Percentiles rank a stretch among this genome's conserved stretches.
phyloP scores from a whole-genome alignment of 192 early-diverging fungal genomes.

The Gigaspora rosea region DNA sequence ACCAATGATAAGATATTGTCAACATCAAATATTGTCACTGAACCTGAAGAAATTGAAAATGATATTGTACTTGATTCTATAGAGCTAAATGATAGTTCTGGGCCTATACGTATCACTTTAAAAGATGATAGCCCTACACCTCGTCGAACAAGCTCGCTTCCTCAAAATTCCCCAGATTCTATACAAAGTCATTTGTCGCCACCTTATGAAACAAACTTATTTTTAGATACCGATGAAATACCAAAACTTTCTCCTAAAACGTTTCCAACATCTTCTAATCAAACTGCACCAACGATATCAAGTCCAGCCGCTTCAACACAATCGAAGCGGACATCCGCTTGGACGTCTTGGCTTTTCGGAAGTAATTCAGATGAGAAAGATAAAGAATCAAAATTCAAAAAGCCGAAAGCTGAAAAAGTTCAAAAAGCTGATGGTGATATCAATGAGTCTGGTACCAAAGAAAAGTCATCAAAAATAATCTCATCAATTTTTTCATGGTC shows the following conservation, averaged over 20 bases:
- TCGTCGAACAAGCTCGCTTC: neutral
- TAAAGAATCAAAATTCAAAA: conserved; percentile 7
- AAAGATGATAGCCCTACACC: conserved; percentile 10
- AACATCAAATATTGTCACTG: too few relatives aligned
- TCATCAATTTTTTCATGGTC: conserved; percentile 44
- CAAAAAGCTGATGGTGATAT: neutral
- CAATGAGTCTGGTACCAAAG: neutral
- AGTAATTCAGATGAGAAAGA: neutral
- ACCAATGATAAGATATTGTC: neutral
- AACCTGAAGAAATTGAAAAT: conserved; percentile 6
- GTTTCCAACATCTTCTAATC: neutral
- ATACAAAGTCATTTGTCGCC: neutral
- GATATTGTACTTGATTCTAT: conserved; percentile 21
- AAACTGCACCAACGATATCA: neutral
- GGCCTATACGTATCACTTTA: conserved; percentile 17
- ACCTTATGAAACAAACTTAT: conserved; percentile 7
- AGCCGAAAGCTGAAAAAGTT: neutral
- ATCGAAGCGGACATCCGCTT: neutral
- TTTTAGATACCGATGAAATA: neutral
- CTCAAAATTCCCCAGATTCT: neutral
- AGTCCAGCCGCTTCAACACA: neutral
- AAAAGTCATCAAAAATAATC: conserved; percentile 16
- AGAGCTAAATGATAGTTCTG: conserved; percentile 12
- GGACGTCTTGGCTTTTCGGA: neutral
- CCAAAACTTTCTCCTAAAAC: neutral